Evolutionary conservation across 345 rosid species (phyloP), one percentile per base, ranked within the genome.

Genomic region (Salix koriyanagi): DNA sequence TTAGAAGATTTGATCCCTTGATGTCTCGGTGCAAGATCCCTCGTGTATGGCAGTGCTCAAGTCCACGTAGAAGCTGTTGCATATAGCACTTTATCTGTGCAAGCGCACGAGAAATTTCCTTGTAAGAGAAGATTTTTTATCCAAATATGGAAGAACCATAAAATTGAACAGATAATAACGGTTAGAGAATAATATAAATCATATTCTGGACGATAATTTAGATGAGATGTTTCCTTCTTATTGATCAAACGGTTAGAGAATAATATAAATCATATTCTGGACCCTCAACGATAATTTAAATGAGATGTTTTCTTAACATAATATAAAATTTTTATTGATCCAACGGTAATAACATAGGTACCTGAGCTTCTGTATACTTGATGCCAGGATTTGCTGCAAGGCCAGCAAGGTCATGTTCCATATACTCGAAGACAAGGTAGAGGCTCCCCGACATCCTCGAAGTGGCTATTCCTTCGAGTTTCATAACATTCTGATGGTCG

Each of bases 381-480:
- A 89, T 78, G 66, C 94, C 91, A 42, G 93, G 96, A 56, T 83
- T 88, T 6, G 91, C 89, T 75, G 92, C 88, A 16, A 95, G 87
- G 23, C 98, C 97, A 25, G 99, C 87, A 54, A 95, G 93, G 77
- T 93, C 97, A 77, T 93, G 98, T 77, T 95, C 99, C 97, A 95
- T 95, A 79, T 93, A 91, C 85, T 95, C 98, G 39, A 95, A 95
- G 9, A 93, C 91, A 65, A 95, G 97, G 41, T 90, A 89, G 84
- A 95, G 82, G 83, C 90, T 93, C 41, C 90, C 84, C 0, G 99
- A 91, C 86, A 88, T 83, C 78, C 88, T 86, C 16, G 98, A 95
- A 76, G 97, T 88, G 75, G 90, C 97, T 64, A 95, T 76, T 71
- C 86, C 90, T 75, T 93, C 90, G 15, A 95, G 99, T 82, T 93